These are phyloP conservation scores for Astragalus glycyphyllos DNA, from an alignment of 306 rosid species.

Conservation along the genomic window DNA sequence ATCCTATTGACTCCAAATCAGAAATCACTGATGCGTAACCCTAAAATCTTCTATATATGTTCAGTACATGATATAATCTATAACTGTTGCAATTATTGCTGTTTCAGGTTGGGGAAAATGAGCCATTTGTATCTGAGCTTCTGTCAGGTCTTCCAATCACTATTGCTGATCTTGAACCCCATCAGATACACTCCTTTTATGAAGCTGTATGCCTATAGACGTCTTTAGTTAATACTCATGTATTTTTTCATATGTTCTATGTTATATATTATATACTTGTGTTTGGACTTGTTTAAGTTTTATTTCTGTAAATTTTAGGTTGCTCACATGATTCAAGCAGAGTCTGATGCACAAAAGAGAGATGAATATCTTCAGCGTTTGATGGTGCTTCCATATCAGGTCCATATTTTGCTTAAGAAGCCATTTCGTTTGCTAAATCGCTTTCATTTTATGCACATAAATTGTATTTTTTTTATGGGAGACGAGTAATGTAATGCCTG, in stretches of 20 bases:
- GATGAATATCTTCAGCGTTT: conserved; percentile 90
- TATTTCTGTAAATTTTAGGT: conserved; percentile 56
- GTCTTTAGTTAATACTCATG: conserved; percentile 4
- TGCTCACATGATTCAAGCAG: conserved; percentile 96
- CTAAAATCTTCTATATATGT: not conserved
- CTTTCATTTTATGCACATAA: not conserved
- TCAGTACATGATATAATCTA: not conserved
- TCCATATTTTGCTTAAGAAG: conserved; percentile 38
- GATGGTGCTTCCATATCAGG: conserved; percentile 97
- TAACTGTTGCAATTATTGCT: conserved; percentile 34
- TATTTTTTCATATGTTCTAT: not conserved
- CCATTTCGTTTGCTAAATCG: not conserved
- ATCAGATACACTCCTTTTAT: conserved; percentile 93
- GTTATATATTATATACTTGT: not conserved
- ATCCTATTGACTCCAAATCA: not conserved
- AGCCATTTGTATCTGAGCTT: conserved; percentile 97
- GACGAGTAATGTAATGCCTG: conserved; percentile 10
- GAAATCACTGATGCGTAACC: not conserved
- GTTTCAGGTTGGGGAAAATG: conserved; percentile 90
- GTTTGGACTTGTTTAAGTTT: not conserved
- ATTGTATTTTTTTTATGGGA: not conserved
- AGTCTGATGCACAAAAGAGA: conserved; percentile 83
- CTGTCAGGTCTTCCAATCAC: conserved; percentile 84
- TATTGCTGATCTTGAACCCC: conserved; percentile 89
- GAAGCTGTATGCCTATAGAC: conserved; percentile 74